phyloP scores from a whole-genome alignment of 2,329 filamentous ascomycete species.

The Amphichorda felina region DNA sequence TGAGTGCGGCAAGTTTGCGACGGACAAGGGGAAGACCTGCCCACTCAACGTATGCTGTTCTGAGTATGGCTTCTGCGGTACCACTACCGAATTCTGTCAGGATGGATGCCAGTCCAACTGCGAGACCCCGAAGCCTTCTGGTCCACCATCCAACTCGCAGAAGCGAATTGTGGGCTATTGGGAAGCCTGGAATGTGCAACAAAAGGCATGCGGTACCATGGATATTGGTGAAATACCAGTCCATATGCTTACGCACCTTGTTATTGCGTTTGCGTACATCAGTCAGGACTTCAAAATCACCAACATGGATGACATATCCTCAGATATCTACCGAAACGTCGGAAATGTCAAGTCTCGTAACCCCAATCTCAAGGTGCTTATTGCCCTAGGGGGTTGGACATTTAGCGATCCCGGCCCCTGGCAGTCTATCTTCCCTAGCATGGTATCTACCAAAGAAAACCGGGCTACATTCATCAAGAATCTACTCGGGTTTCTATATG shows the following conservation, averaged over 20 bases:
- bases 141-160: slow-evolving; percentile 1
- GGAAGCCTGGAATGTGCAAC: neutral
- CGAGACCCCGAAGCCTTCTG: neutral
- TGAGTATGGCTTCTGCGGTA: slow-evolving; percentile 20
- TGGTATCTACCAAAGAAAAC: slow-evolving; percentile 6
- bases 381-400: slow-evolving; percentile 28
- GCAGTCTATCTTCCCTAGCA: slow-evolving; percentile 11
- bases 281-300: neutral
- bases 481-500: slow-evolving; percentile 3
- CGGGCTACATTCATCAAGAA: slow-evolving; percentile 4
- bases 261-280: neutral
- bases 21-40: slow-evolving; percentile 12
- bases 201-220: slow-evolving; percentile 10
- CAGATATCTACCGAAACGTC: slow-evolving; percentile 7
- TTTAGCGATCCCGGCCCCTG: slow-evolving; percentile 12
- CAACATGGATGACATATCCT: neutral
- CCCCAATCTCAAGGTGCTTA: slow-evolving; percentile 14
- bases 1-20: slow-evolving; percentile 14
- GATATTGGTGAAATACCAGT: slow-evolving; percentile 5
- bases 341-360: slow-evolving; percentile 16
- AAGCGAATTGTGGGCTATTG: neutral
- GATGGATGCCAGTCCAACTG: slow-evolving; percentile 3
- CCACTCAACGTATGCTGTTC: slow-evolving; percentile 24
- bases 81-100: slow-evolving; percentile 13
- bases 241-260: neutral